Percentiles rank a stretch among this genome's conserved stretches.
Evolutionary conservation across 2,329 filamentous ascomycete genomes (phyloP).

Genomic region (Ceratocystis diversiconidia): DNA sequence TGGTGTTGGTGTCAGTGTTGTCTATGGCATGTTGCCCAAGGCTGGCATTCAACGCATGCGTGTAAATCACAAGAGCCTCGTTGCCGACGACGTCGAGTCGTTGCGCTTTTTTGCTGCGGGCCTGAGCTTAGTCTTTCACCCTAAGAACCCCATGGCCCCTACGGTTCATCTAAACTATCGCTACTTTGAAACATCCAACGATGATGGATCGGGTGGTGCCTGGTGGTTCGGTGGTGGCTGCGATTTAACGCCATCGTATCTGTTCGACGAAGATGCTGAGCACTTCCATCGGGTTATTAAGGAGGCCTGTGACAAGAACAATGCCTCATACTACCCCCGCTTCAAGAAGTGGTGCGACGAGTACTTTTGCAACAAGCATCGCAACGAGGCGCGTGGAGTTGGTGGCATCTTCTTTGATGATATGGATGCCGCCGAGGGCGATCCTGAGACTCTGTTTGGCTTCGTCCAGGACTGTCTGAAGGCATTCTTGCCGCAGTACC

Average conservation of each 20-base stretch:
- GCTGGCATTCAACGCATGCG: conserved; percentile 86
- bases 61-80: conserved; percentile 81
- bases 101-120: conserved; percentile 93
- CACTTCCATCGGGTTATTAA: conserved; percentile 95
- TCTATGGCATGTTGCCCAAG: conserved; percentile 81
- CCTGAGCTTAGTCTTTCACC: conserved; percentile 83
- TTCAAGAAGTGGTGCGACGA: conserved; percentile 99
- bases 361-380: conserved; percentile 91
- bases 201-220: conserved; percentile 63
- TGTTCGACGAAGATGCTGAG: conserved; percentile 93
- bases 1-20: conserved; percentile 85
- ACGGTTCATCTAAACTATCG: conserved; percentile 97
- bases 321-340: conserved; percentile 76
- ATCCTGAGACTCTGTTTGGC: conserved; percentile 77
- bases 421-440: conserved; percentile 71
- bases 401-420: conserved; percentile 99
- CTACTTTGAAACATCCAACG: conserved; percentile 90
- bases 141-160: conserved; percentile 88
- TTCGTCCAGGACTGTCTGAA: conserved; percentile 76
- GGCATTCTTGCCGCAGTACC: conserved; percentile 78
- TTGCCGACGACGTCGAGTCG: conserved; percentile 55
- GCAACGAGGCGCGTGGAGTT: conserved; percentile 70
- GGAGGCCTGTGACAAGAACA: conserved; percentile 81
- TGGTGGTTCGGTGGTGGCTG: conserved; percentile 99
- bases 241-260: conserved; percentile 81